phyloP scores from a whole-genome alignment of 73 alveolate genomes.

The Breviolum minutum region DNA sequence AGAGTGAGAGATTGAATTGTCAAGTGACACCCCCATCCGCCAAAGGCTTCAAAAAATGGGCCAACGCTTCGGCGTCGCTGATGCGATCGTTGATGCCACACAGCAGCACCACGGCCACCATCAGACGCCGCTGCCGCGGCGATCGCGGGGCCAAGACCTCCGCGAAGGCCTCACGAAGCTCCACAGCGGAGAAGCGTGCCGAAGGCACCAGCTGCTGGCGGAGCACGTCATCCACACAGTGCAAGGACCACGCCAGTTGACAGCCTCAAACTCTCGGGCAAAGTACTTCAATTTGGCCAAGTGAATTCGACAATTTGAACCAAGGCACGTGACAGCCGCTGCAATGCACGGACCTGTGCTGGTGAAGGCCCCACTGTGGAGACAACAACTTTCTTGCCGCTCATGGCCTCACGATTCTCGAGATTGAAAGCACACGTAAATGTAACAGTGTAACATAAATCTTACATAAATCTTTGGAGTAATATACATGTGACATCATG shows the following conservation, averaged over 20 bases:
- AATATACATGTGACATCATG: too few relatives aligned
- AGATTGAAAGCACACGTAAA: too few relatives aligned
- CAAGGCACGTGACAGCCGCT: not conserved
- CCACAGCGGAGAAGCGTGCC: not conserved
- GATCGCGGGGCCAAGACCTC: not conserved
- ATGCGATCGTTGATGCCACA: slow-evolving; percentile 28
- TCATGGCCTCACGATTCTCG: not conserved
- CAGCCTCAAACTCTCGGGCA: not conserved
- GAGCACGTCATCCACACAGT: slow-evolving; percentile 9
- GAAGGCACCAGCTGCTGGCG: slow-evolving; percentile 43
- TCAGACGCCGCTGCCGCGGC: slow-evolving; percentile 39
- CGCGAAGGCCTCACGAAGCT: slow-evolving; percentile 47
- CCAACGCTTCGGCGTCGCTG: slow-evolving; percentile 33
- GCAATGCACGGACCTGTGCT: slow-evolving; percentile 31
- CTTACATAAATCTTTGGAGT: too few relatives aligned
- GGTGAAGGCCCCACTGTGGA: slow-evolving; percentile 75
- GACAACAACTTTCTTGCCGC: slow-evolving; percentile 26
- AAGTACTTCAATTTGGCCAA: too few relatives aligned
- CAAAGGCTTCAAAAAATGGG: slow-evolving; percentile 31
- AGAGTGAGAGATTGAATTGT: too few relatives aligned
- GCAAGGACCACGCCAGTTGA: slow-evolving; percentile 70
- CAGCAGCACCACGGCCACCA: slow-evolving; percentile 57
- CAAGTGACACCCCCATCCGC: not conserved
- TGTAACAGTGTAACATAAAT: too few relatives aligned
- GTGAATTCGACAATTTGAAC: too few relatives aligned